Conservation (phyloP, 2,329 filamentous ascomycete genomes). For the Colletotrichum lini region DNA sequence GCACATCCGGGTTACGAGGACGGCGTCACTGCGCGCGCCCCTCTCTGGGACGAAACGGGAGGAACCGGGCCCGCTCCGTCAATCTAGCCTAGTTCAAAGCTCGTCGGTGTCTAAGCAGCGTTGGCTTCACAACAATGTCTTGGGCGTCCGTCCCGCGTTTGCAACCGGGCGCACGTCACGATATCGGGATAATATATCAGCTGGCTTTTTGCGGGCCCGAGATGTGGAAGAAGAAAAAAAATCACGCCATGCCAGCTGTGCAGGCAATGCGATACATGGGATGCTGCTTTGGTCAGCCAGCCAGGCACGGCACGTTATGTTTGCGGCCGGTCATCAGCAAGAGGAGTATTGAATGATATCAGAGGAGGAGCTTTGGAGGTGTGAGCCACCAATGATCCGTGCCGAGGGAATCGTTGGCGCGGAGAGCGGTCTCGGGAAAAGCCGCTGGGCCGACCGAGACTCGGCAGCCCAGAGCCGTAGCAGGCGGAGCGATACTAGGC, state of each 20-base stretch:
- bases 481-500: constrained; percentile 20
- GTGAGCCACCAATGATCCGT: not conserved
- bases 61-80: not conserved
- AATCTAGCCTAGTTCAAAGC: not conserved
- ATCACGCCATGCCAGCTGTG: constrained; percentile 7
- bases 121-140: not conserved
- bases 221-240: not conserved
- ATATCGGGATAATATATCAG: not conserved
- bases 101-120: not conserved
- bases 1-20: constrained; percentile 1
- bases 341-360: not conserved
- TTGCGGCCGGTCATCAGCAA: not conserved
- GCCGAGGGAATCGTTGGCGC: not conserved
- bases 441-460: constrained; percentile 15
- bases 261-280: not conserved
- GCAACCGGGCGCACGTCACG: constrained; percentile 3
- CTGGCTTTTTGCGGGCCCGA: not conserved
- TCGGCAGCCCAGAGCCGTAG: constrained; percentile 2
- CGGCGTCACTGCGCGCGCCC: not conserved
- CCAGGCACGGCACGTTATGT: too few relatives aligned
- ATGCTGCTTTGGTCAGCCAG: not conserved
- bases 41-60: constrained; percentile 14
- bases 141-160: not conserved
- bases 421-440: not conserved
- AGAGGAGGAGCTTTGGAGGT: not conserved